These are phyloP conservation scores for Flaveria sonorensis DNA, from an alignment of 129 eudicot genomes.

Conservation along the genomic window DNA sequence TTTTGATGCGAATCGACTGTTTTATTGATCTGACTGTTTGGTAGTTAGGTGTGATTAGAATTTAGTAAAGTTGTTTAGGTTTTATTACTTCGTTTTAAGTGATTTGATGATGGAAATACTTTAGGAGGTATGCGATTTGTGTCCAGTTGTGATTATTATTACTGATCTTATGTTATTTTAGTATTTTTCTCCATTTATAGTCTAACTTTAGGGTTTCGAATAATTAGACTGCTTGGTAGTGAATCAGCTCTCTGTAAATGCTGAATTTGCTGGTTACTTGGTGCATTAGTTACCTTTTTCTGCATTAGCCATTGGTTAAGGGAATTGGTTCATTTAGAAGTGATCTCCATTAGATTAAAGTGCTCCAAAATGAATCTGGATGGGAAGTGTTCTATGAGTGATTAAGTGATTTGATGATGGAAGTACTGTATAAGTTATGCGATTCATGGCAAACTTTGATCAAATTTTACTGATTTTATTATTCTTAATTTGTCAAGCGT, in stretches of 20 bases:
- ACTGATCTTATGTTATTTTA: background rate
- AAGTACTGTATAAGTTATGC: background rate
- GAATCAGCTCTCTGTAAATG: slow-evolving; percentile 4
- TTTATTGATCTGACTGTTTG: slow-evolving; percentile 25
- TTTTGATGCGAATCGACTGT: slow-evolving; percentile 16
- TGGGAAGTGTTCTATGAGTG: too few relatives aligned
- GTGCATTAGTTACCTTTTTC: background rate
- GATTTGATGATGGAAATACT: slow-evolving; percentile 1
- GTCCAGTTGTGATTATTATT: background rate
- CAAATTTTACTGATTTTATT: slow-evolving; percentile 9
- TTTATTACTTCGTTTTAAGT: background rate
- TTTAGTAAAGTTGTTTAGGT: slow-evolving; percentile 12
- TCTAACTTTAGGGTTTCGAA: slow-evolving; percentile 19
- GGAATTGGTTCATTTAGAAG: background rate
- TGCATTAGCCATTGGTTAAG: background rate
- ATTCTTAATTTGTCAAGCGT: background rate
- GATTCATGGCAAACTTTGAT: background rate
- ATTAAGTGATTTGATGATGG: slow-evolving; percentile 16
- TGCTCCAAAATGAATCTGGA: too few relatives aligned
- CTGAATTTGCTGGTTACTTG: slow-evolving; percentile 19
- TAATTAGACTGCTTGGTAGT: slow-evolving; percentile 8
- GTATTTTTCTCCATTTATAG: background rate
- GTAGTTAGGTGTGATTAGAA: background rate
- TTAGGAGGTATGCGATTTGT: background rate
- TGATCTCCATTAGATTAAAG: background rate